Base-by-base conservation (phyloP, 1,284 basidiomycete species). In the Heterobasidion irregulare region DNA sequence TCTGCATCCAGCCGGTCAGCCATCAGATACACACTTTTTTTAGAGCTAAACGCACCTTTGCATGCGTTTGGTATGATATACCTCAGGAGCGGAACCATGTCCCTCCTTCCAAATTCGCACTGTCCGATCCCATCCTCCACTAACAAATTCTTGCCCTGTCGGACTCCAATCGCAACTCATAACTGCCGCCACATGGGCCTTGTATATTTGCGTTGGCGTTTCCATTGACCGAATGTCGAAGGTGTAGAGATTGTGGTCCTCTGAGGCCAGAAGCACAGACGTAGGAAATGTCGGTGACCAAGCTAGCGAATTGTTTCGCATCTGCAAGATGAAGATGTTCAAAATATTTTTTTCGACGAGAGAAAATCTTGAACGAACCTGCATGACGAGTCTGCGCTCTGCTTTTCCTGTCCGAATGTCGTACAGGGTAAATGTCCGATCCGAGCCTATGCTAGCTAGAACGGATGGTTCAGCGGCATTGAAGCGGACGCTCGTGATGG, bases 41-140 rank as follows among this genome's bases (percentile, higher is more conserved):
- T 53, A 35, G 26, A 50, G 32, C 2, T 15, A 52, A 53, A 59
- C 68, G 53, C 53, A 92, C 89, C 94, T 83, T 70, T 99, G 96
- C 97, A 99, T 99, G 46, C 97, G 90, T 74, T 98, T 98, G 26
- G 94, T 96, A 72, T 99, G 96, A 69, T 99, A 99, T 5, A 95
- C 86, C 68, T 98, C 96, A 18, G 92, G 85, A 2, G 81, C 79
- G 56, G 84, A 84, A 2, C 94, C 95, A 49, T 82, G 80, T 35
- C 92, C 92, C 61, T 93, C 86, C 61, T 89, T 86, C 96, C 96
- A 99, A 67, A 99, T 82, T 52, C 96, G 78, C 43, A 98, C 78
- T 0, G 95, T 98, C 53, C 95, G 81, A 70, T 99, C 97, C 84
- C 96, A 99, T 0, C 92, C 91, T 26, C 96, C 97, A 57, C 91